A percentile compares a stretch with the other conserved stretches of the same genome.
Conservation (phyloP, 257 asterid species). For the Solanum appendiculatum region DNA sequence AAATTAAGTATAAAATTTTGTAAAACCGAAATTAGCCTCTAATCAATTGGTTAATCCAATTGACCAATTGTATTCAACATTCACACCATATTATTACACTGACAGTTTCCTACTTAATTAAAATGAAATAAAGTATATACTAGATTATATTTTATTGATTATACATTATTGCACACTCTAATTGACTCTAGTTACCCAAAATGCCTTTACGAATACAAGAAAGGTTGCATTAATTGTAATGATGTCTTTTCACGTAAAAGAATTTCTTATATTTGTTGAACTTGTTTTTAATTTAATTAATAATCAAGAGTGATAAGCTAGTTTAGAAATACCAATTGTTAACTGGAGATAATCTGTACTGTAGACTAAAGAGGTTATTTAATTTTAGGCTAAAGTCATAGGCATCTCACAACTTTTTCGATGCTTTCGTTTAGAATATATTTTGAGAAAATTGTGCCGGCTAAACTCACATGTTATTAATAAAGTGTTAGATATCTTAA, state of each 20-base stretch:
- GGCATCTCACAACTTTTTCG: background rate
- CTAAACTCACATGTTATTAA: background rate
- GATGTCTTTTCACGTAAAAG: background rate
- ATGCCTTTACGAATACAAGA: background rate
- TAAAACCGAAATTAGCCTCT: background rate
- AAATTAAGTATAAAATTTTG: background rate
- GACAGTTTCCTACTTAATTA: background rate
- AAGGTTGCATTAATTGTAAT: background rate
- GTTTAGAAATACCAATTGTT: background rate
- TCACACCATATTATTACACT: background rate
- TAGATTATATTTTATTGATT: background rate
- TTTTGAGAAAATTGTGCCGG: background rate
- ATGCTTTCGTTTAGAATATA: background rate
- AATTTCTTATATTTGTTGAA: background rate
- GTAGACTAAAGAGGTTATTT: background rate
- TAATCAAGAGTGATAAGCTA: background rate
- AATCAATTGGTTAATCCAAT: background rate
- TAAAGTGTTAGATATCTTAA: background rate
- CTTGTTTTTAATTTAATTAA: background rate
- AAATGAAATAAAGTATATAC: background rate
- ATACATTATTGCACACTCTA: background rate
- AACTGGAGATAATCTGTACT: background rate
- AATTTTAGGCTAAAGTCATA: background rate
- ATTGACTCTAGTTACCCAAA: background rate
- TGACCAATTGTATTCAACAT: background rate